Evolutionary conservation across 2,329 filamentous ascomycete genomes (phyloP), one percentile per base, ranked within the genome.

Genomic region (Xylariomycetidae sp.): DNA sequence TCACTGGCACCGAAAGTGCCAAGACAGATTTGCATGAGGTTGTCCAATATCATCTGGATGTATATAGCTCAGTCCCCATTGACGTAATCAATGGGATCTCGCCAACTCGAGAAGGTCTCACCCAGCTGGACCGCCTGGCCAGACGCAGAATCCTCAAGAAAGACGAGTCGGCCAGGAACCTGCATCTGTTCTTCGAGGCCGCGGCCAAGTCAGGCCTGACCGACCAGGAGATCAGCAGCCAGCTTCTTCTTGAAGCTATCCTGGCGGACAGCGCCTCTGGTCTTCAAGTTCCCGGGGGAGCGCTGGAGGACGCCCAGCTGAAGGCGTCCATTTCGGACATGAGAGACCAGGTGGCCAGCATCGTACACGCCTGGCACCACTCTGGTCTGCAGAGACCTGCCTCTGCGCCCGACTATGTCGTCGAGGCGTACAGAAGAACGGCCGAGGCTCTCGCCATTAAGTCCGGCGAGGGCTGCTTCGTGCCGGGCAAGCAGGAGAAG

Each of bases 291-390:
- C 41, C 38, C 4, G 46, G 44, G 5, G 44, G 40, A 16, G 43
- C 50, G 9, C 48, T 51, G 14, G 43, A 45, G 14, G 54, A 58
- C 27, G 39, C 39, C 2, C 44, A 55, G 36, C 34, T 56, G 5
- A 54, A 58, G 25, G 46, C 51, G 6, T 54, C 52, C 3, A 46
- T 58, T 13, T 38, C 40, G 5, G 39, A 50, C 4, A 43, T 57
- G 5, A 41, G 41, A 17, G 37, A 39, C 1, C 49, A 58, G 30
- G 37, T 37, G 25, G 36, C n/a, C n/a, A n/a, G n/a, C n/a, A n/a
- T n/a, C n/a, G n/a, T n/a, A n/a, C n/a, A n/a, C n/a, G n/a, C n/a
- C n/a, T n/a, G n/a, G n/a, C n/a, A n/a, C n/a, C n/a, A n/a, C n/a
- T n/a, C n/a, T n/a, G n/a, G n/a, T n/a, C 32, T 49, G 16, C 38